These are phyloP conservation scores for Blastocystis sp. DNA, from an alignment of 352 stramenopile species.

Conservation along the genomic window DNA sequence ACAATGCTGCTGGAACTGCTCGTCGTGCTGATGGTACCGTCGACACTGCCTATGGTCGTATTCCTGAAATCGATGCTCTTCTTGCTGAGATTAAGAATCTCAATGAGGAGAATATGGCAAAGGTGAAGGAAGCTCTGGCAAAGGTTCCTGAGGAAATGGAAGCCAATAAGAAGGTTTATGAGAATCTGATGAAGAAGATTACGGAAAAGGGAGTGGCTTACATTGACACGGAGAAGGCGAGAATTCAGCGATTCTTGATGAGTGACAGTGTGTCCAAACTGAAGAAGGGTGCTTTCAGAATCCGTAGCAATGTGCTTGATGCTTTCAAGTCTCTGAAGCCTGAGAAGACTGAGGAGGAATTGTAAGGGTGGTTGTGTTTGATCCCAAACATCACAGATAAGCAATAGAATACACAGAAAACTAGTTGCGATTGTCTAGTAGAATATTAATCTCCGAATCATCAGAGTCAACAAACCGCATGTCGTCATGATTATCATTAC, in stretches of 20 bases:
- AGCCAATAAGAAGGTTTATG: slow-evolving; percentile 44
- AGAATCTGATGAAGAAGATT: slow-evolving; percentile 61
- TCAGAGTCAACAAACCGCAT: not conserved
- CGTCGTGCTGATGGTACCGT: slow-evolving; percentile 1
- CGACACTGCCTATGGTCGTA: slow-evolving; percentile 3
- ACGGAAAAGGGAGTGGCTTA: slow-evolving; percentile 25
- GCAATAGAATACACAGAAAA: not conserved
- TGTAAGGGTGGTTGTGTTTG: slow-evolving; percentile 25
- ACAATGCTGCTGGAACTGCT: slow-evolving; percentile 34
- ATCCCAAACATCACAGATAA: not conserved
- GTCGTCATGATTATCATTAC: slow-evolving; percentile 51
- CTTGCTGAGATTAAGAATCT: slow-evolving; percentile 11
- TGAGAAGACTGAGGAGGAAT: slow-evolving; percentile 7
- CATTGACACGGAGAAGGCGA: slow-evolving; percentile 29
- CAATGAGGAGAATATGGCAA: slow-evolving; percentile 37
- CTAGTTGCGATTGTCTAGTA: not conserved
- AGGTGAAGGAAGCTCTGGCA: slow-evolving; percentile 40
- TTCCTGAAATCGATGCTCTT: slow-evolving; percentile 38
- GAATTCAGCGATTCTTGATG: slow-evolving; percentile 25
- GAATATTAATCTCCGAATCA: not conserved
- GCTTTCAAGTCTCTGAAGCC: slow-evolving; percentile 14
- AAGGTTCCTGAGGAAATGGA: slow-evolving; percentile 25
- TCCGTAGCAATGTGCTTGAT: slow-evolving; percentile 55
- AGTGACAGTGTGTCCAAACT: slow-evolving; percentile 33
- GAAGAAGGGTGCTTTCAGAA: slow-evolving; percentile 64